Evolutionary conservation across 306 rosid species (phyloP).

Genomic region (Fragaria vesca): DNA sequence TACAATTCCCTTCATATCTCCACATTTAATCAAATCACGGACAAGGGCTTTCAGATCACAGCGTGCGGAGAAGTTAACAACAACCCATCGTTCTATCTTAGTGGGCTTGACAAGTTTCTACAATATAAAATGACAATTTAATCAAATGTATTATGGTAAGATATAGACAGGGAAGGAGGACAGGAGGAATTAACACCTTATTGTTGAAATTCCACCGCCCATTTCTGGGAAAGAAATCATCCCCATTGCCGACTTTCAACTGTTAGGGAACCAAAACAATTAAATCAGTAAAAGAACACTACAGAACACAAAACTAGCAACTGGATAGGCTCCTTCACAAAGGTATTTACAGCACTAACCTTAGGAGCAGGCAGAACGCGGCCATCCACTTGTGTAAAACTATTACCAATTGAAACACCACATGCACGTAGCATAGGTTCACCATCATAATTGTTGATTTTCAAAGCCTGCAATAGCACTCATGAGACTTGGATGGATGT

Average conservation of each 20-base stretch:
- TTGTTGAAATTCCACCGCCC: slow-evolving; percentile 94
- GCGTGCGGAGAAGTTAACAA: slow-evolving; percentile 83
- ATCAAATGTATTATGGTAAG: not conserved
- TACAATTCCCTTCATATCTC: slow-evolving; percentile 78
- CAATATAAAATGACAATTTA: not conserved
- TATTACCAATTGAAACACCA: slow-evolving; percentile 48
- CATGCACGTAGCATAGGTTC: slow-evolving; percentile 74
- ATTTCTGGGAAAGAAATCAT: slow-evolving; percentile 77
- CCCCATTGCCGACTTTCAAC: slow-evolving; percentile 84
- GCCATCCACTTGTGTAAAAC: slow-evolving; percentile 78
- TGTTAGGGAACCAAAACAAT: slow-evolving; percentile 20
- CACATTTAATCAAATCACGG: slow-evolving; percentile 61
- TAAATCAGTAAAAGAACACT: not conserved
- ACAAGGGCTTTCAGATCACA: slow-evolving; percentile 64
- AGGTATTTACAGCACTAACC: slow-evolving; percentile 41
- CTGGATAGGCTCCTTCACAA: not conserved
- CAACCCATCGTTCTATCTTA: slow-evolving; percentile 67
- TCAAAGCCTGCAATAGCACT: slow-evolving; percentile 56
- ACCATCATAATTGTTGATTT: slow-evolving; percentile 57
- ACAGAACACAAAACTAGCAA: not conserved
- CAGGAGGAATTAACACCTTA: slow-evolving; percentile 46
- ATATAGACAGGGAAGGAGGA: not conserved
- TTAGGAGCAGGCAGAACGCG: slow-evolving; percentile 83
- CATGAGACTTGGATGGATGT: not conserved
- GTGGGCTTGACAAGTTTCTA: slow-evolving; percentile 68